phyloP scores from a whole-genome alignment of 768 basidiomycete genomes.

The Strobilomyces echinocephalus region DNA sequence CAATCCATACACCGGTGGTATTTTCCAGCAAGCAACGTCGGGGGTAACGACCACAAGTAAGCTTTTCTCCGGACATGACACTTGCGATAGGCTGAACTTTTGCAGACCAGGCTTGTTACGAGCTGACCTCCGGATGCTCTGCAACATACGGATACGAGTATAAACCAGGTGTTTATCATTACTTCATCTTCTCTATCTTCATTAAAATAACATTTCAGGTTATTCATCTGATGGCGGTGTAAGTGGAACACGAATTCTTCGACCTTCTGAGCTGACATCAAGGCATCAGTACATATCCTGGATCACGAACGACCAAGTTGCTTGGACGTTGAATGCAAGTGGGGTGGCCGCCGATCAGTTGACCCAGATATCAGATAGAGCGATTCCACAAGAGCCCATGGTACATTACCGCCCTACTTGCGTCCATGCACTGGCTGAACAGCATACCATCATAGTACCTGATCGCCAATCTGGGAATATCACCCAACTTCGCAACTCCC shows the following conservation, averaged over 20 bases:
- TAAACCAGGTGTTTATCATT: constrained; percentile 46
- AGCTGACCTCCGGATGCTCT: constrained; percentile 45
- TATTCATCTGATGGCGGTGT: constrained; percentile 43
- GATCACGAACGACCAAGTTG: constrained; percentile 56
- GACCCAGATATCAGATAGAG: constrained; percentile 61
- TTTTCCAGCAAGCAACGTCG: constrained; percentile 81
- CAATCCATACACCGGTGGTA: constrained; percentile 71
- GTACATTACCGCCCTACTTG: constrained; percentile 32
- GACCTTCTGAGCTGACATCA: not conserved
- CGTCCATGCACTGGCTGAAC: not conserved
- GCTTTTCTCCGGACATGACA: constrained; percentile 7
- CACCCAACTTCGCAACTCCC: constrained; percentile 69
- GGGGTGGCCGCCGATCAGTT: constrained; percentile 55
- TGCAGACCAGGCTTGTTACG: constrained; percentile 68
- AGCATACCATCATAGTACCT: constrained; percentile 52
- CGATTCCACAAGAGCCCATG: constrained; percentile 83
- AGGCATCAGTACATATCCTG: constrained; percentile 66
- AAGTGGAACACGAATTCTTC: constrained; percentile 20
- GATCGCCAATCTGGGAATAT: constrained; percentile 83
- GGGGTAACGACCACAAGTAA: constrained; percentile 57
- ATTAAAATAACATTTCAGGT: constrained; percentile 14
- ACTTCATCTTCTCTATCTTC: not conserved
- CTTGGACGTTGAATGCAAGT: constrained; percentile 65
- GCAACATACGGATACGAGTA: constrained; percentile 82
- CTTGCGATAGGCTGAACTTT: not conserved